Base-by-base conservation (phyloP, 2,329 filamentous ascomycete genomes). In the Tolypocladium tropicale region DNA sequence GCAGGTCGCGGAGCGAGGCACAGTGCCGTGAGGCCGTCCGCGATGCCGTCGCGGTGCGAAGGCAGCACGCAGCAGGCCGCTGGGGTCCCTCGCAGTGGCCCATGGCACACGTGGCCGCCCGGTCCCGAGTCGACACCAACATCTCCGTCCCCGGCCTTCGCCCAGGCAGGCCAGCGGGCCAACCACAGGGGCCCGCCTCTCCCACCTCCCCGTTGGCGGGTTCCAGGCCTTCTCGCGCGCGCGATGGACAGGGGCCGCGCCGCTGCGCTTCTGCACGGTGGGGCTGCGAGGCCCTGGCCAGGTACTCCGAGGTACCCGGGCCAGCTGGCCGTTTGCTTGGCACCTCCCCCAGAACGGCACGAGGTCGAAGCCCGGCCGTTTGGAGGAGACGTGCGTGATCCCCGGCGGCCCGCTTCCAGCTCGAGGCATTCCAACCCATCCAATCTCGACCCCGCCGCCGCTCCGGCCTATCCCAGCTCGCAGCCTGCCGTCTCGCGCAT, bases 61-160 rank as follows among this genome's bases (percentile, higher is more conserved):
- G 12, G 18, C 14, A 28, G n/a, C 43, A 14, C 21, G 2, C 21
- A 11, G 30, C 30, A 33, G 7, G n/a, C 50, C n/a, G 3, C 21
- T 39, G 43, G 41, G 43, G 14, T 33, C 43, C 34, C 46, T 51
- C 23, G 33, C 4, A 39, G 36, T n/a, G n/a, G 48, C 28, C 53
- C 49, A 43, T 50, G 43, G 48, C 57, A 53, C 61, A 63, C 61
- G 61, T 63, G 61, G 61, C 57, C 46, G 59, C 54, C 58, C 57
- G 61, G 56, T 49, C 48, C 60, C 52, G 57, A 56, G 30, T 55
- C n/a, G 39, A 43, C 58, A 54, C 60, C 59, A 58, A 60, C 51
- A 55, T 58, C 48, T 36, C 58, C 59, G 59, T 55, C 57, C 59
- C 56, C 55, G 56, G 52, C 30, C 23, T 49, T 51, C 48, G 54